Evolutionary conservation across 1,284 basidiomycete species (phyloP), one percentile per base, ranked within the genome.

Genomic region (Coniophora puteana): DNA sequence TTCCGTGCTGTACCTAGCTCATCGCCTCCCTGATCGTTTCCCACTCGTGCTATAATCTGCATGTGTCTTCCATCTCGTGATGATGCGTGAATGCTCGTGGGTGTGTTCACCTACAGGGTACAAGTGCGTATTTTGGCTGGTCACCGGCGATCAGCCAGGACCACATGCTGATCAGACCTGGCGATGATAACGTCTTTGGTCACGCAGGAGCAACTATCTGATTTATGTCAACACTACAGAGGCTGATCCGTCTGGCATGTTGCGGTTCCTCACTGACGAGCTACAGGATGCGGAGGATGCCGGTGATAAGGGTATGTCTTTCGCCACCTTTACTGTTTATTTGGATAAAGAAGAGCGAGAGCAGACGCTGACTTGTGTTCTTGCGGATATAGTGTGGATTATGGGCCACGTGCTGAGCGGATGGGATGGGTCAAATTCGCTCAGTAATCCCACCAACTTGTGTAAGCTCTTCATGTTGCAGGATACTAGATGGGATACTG

Each of bases 231-330:
- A 90, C 53, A 71, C 86, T 52, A 78, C 77, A 16, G 60, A 79
- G 27, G 74, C 81, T 2, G 89, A 91, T 58, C 68, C 69, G 28
- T 85, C 80, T 27, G 86, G 87, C 8, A 86, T 84, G 74, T 67
- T 91, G 48, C 72, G 83, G 18, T 90, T 86, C 66, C 54, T 91
- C 42, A 89, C 89, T 3, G 81, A 89, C 50, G 85, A 91, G 59
- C 66, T 91, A n/a, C 83, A 89, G 57, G 78, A 71, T 39, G 82
- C 83, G 12, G 85, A 88, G 57, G 83, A 88, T 53, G 68, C 71
- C 23, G 77, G 81, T 4, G 81, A 86, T 40, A 66, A 80, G 53
- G 83, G 81, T 78, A 36, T 14, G 59, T 53, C 11, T 21, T n/a
- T n/a, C n/a, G n/a, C n/a, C n/a, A n/a, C n/a, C n/a, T n/a, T n/a